phyloP scores from a whole-genome alignment of 2,329 filamentous ascomycete species.

The Tolypocladium amazonense region DNA sequence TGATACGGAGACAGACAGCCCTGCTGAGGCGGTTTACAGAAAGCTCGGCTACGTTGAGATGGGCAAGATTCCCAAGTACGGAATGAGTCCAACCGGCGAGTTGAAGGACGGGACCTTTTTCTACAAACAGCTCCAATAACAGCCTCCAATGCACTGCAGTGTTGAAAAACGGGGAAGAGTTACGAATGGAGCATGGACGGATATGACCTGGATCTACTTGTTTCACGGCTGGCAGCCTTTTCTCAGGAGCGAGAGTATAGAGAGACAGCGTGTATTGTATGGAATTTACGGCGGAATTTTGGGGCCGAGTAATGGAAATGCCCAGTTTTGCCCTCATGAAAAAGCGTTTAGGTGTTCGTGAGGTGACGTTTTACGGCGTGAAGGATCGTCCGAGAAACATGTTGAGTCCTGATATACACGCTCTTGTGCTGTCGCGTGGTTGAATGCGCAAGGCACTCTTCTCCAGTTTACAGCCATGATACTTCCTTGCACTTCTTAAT shows the following conservation, averaged over 20 bases:
- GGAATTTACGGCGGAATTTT: background rate
- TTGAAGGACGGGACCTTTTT: conserved; percentile 44
- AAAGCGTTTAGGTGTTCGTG: background rate
- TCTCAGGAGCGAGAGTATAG: background rate
- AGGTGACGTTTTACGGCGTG: background rate
- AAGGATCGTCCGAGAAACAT: background rate
- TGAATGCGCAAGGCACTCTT: background rate
- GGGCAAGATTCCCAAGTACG: conserved; percentile 45
- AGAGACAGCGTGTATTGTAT: background rate
- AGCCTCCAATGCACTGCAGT: background rate
- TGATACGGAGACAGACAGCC: conserved; percentile 39
- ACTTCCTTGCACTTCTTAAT: background rate
- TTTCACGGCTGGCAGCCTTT: background rate
- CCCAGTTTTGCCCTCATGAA: background rate
- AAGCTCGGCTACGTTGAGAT: conserved; percentile 45
- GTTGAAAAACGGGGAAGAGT: background rate
- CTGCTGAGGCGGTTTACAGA: conserved; percentile 42
- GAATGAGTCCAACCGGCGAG: conserved; percentile 35
- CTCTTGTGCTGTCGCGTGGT: background rate
- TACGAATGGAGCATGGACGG: background rate
- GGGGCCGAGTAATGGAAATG: background rate
- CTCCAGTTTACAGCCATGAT: no score
- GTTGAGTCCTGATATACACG: background rate
- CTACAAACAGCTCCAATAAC: conserved; percentile 41
- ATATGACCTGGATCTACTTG: background rate